These are phyloP conservation scores for Ceratopteris richardii DNA, from an alignment of 75 land plant genomes.

Conservation along the genomic window DNA sequence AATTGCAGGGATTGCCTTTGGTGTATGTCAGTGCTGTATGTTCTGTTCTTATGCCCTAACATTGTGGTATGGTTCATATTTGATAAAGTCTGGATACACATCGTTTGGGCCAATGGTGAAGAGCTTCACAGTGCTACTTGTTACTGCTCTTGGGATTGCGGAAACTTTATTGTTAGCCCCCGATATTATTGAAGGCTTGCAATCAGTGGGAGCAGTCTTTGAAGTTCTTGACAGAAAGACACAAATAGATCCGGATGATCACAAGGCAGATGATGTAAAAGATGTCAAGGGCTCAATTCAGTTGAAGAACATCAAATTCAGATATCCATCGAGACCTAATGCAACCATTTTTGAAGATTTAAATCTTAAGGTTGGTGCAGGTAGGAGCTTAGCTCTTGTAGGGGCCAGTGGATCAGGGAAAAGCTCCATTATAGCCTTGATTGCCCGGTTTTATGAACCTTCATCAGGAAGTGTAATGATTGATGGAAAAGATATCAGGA, in stretches of 20 bases:
- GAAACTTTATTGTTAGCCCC: conserved; percentile 99
- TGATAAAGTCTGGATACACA: conserved; percentile 35
- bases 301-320: conserved; percentile 77
- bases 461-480: conserved; percentile 59
- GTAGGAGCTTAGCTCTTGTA: conserved; percentile 93
- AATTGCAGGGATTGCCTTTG: conserved; percentile 64
- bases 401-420: conserved; percentile 98
- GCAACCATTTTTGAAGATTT: conserved; percentile 75
- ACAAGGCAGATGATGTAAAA: conserved; percentile 64
- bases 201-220: conserved; percentile 80
- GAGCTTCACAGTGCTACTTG: conserved; percentile 81
- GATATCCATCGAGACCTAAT: conserved; percentile 87
- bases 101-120: conserved; percentile 56
- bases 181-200: conserved; percentile 74
- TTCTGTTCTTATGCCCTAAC: conserved; percentile 68
- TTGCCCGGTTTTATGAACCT: conserved; percentile 94
- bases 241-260: conserved; percentile 82
- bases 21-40: conserved; percentile 68
- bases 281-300: conserved; percentile 89
- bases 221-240: conserved; percentile 85
- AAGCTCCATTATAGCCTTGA: conserved; percentile 86
- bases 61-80: conserved; percentile 71
- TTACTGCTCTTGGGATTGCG: conserved; percentile 93
- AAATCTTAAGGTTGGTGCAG: conserved; percentile 86
- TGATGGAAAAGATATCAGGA: conserved; percentile 83